Base-by-base conservation (phyloP, 345 rosid genomes). In the Lepidium africanum region DNA sequence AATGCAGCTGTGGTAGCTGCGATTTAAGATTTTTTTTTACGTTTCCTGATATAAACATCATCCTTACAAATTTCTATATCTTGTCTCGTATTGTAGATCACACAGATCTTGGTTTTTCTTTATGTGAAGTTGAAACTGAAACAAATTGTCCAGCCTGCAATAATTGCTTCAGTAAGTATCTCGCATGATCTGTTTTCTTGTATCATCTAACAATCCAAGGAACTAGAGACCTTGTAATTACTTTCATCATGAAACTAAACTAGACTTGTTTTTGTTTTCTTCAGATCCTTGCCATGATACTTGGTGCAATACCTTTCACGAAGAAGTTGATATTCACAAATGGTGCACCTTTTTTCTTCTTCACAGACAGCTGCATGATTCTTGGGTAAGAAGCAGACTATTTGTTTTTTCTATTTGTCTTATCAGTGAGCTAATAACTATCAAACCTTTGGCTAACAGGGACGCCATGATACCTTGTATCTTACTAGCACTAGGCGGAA, bases 381-480 rank as follows among this genome's bases (percentile, higher is more conserved):
- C 98, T 95, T 39, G 99, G 99, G 98, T 95, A 85, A 74, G 84
- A 85, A 74, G 83, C 40, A 61, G 58, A 47, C 30, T 25, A 16
- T 59, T 12, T 15, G 53, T 67, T 17, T 58, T 7, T 76, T 59
- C 10, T 15, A 59, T 67, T 17, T 58, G 5, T 76, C 48, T 41
- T 32, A 48, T 4, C 42, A 36, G 10, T 36, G 36, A 38, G 39
- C 16, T 42, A 9, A 35, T 67, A 63, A 42, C 49, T 43, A 6
- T 63, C 21, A 48, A 69, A 63, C 54, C 56, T 56, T 49, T 50
- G 48, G 37, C 23, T 63, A 47, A 35, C 85, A 95, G 98, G 94
- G 96, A 87, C 43, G 98, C 98, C 64, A 95, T 91, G 99, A 85
- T 95, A 70, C 99, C 97, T 0, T 91, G 98, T 73, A 95, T 91